Evolutionary conservation across 371 early-diverging fungal species (phyloP), one percentile per base, ranked within the genome.

Genomic region (Mortierella sp.): DNA sequence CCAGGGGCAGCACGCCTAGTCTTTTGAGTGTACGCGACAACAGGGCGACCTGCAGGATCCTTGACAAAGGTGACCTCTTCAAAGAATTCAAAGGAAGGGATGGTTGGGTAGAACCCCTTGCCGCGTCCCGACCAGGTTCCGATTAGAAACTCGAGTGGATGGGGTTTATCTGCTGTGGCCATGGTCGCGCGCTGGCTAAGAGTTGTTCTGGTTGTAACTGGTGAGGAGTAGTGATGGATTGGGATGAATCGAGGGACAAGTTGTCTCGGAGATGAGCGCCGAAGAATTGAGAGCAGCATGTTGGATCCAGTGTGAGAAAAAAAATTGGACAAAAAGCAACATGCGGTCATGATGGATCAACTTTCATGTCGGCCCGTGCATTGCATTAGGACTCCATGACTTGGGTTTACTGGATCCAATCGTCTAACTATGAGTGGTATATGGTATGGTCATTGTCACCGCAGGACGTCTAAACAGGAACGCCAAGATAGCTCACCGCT

Each of bases 101-200:
- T 73, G 1, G 67, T 73, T 16, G 74, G 74, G 41, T 51, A 73
- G 39, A 59, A 73, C 4, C 74, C 74, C 3, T 53, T 57, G 21
- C 67, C 67, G n/a, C 58, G 57, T 5, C 74, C 74, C 3, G 56
- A 24, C 67, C 67, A 67, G 24, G 67, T 73, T 21, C 74, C 74
- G 46, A 73, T 59, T 19, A 73, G 41, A 37, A 73, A 73, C 52
- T 67, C 74, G 47, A 73, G 63, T 0, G 74, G 74, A 51, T 63
- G 74, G 9, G 55, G 55, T 45, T 54, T 64, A 19, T 40, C 34
- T 24, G 8, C 43, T 16, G 64, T 52, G 19, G 58, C 50, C 54
- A 57, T 51, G 19, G 47, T 24, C 27, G 37, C 49, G 10, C 22
- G 34, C 34, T 34, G 34, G 34, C 10, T 10, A 40, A 46, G n/a